Evolutionary conservation across 768 basidiomycete genomes (phyloP).

Genomic region (Phylloporus arenicola): DNA sequence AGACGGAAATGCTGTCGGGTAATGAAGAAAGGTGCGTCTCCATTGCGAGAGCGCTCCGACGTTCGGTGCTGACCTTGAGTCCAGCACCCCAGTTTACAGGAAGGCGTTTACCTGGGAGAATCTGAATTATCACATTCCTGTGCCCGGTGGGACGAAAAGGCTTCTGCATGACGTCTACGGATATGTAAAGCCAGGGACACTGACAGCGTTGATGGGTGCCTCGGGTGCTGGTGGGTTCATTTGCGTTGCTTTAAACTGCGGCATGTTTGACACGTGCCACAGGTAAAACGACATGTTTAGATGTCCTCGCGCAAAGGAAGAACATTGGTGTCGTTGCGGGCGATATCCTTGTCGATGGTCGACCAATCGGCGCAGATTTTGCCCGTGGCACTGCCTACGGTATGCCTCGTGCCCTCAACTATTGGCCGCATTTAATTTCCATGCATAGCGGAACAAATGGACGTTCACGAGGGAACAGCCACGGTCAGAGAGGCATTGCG

Average conservation of each 20-base stretch:
- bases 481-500: conserved; percentile 83
- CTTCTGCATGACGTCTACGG: conserved; percentile 74
- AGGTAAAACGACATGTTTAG: conserved; percentile 74
- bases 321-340: conserved; percentile 64
- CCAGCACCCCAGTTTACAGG: conserved; percentile 1
- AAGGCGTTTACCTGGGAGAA: conserved; percentile 76
- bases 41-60: background rate
- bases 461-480: conserved; percentile 76
- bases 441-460: conserved; percentile 70
- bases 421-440: conserved; percentile 20
- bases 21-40: conserved; percentile 14
- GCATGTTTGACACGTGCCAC: conserved; percentile 13
- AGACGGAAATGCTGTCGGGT: conserved; percentile 17
- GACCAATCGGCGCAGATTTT: conserved; percentile 54
- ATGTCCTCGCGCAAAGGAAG: conserved; percentile 68
- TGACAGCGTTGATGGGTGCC: conserved; percentile 87
- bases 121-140: conserved; percentile 72
- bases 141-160: conserved; percentile 51
- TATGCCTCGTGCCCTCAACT: conserved; percentile 27
- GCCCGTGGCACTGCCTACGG: conserved; percentile 75
- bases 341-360: conserved; percentile 61
- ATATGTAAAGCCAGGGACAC: conserved; percentile 80
- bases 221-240: conserved; percentile 59
- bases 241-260: conserved; percentile 4
- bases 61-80: conserved; percentile 5